phyloP scores from a whole-genome alignment of 2,329 filamentous ascomycete genomes.

The Arthrinium puccinioides region DNA sequence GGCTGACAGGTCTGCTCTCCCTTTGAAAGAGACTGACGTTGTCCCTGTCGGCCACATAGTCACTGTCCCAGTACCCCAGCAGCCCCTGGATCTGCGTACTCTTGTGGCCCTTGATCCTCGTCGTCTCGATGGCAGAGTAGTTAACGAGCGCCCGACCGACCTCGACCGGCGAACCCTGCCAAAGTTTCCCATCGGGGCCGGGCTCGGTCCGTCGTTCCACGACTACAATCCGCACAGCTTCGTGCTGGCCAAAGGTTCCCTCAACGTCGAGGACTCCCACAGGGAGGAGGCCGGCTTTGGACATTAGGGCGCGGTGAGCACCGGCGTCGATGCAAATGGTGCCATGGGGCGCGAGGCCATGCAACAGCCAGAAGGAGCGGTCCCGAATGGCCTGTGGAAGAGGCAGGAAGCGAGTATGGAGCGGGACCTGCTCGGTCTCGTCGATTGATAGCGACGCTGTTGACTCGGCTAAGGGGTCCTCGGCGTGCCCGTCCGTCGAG shows the following conservation, averaged over 20 bases:
- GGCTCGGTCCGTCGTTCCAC: conserved; percentile 49
- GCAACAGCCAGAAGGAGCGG: conserved; percentile 93
- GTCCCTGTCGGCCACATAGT: conserved; percentile 85
- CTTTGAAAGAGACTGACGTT: conserved; percentile 70
- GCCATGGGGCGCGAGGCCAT: conserved; percentile 84
- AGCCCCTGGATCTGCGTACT: conserved; percentile 74
- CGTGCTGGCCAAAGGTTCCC: conserved; percentile 83
- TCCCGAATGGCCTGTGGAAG: conserved; percentile 80
- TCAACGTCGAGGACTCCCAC: conserved; percentile 88
- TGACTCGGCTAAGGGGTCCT: conserved; percentile 30
- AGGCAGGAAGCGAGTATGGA: conserved; percentile 91
- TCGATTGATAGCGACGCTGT: conserved; percentile 34
- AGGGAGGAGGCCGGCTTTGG: conserved; percentile 81
- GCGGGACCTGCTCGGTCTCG: conserved; percentile 41
- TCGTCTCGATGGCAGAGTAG: conserved; percentile 81
- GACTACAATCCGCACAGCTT: conserved; percentile 81
- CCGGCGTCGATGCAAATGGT: conserved; percentile 91
- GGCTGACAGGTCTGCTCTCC: conserved; percentile 47
- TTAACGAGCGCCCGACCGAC: conserved; percentile 88
- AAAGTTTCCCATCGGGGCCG: conserved; percentile 35
- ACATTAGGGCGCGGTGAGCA: conserved; percentile 69
- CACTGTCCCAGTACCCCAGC: conserved; percentile 87
- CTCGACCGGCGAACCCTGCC: conserved; percentile 53
- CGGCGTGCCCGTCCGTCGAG: conserved; percentile 19
- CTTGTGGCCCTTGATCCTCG: conserved; percentile 73